Evolutionary conservation across 768 basidiomycete genomes (phyloP).

Genomic region (Tylopilus sp.): DNA sequence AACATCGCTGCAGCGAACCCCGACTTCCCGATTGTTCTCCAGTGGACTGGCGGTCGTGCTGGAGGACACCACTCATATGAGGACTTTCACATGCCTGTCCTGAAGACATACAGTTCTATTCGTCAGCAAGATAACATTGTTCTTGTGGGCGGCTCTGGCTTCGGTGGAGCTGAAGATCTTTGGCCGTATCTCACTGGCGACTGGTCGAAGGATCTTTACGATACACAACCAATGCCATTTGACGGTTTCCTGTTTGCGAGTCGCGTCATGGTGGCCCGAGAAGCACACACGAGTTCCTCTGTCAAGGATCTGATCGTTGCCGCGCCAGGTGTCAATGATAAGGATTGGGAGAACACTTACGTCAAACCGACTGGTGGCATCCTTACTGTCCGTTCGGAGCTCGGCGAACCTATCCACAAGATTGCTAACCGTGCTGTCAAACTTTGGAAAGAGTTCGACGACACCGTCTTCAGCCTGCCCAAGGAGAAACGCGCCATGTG

Average conservation of each 20-base stretch:
- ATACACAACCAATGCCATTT: conserved; percentile 94
- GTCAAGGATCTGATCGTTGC: conserved; percentile 98
- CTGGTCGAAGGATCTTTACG: conserved; percentile 82
- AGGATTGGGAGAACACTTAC: conserved; percentile 93
- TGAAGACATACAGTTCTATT: conserved; percentile 86
- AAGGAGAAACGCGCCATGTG: conserved; percentile 93
- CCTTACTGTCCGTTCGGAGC: conserved; percentile 94
- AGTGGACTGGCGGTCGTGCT: conserved; percentile 99
- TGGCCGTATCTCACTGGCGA: conserved; percentile 98
- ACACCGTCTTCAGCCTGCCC: conserved; percentile 90
- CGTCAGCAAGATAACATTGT: conserved; percentile 86
- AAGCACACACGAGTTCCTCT: conserved; percentile 90
- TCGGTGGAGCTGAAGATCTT: conserved; percentile 90
- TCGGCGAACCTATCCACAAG: conserved; percentile 99
- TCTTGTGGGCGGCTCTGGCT: conserved; percentile 92
- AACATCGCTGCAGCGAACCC: conserved; percentile 93
- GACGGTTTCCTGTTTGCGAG: conserved; percentile 96
- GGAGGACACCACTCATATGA: conserved; percentile 99
- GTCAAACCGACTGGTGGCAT: conserved; percentile 92
- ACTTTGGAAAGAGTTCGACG: conserved; percentile 98
- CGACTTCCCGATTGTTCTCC: conserved; percentile 94
- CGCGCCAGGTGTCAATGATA: conserved; percentile 88
- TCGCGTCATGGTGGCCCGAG: conserved; percentile 98
- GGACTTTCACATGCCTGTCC: conserved; percentile 96
- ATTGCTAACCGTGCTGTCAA: conserved; percentile 96